phyloP scores from a whole-genome alignment of 352 stramenopile species.

The Globisporangium spinosum region DNA sequence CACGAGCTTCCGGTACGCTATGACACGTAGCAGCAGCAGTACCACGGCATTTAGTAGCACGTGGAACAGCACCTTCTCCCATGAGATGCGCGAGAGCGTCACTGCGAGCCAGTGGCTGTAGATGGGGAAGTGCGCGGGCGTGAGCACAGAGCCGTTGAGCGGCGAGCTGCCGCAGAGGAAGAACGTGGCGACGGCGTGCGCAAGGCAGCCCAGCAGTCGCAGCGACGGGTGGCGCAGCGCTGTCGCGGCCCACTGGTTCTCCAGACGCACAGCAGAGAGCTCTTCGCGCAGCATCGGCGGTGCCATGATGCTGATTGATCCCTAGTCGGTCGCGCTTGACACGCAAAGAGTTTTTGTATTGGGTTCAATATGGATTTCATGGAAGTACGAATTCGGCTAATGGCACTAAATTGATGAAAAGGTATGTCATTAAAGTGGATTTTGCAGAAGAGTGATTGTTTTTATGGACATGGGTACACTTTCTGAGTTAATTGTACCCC shows the following conservation, averaged over 20 bases:
- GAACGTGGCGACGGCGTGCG: constrained; percentile 36
- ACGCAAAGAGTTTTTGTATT: neutral
- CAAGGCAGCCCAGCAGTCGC: constrained; percentile 31
- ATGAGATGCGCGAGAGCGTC: constrained; percentile 19
- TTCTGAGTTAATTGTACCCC: neutral
- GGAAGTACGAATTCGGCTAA: neutral
- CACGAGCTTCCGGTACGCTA: constrained; percentile 35
- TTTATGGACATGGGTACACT: constrained; percentile 1
- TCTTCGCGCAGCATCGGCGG: neutral
- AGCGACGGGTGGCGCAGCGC: constrained; percentile 39
- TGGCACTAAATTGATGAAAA: neutral
- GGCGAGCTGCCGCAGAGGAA: constrained; percentile 38
- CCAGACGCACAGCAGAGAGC: constrained; percentile 24
- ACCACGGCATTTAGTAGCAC: constrained; percentile 14
- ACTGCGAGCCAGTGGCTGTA: constrained; percentile 29
- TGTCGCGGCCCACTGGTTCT: constrained; percentile 34
- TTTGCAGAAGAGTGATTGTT: neutral
- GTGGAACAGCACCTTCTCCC: constrained; percentile 38
- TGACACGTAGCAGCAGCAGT: constrained; percentile 34
- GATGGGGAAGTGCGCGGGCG: constrained; percentile 36
- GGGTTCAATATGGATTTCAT: neutral
- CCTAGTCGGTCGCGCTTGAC: neutral
- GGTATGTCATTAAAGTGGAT: neutral
- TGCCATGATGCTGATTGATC: neutral
- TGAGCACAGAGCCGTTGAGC: constrained; percentile 29